phyloP scores from a whole-genome alignment of 768 basidiomycete genomes.

The Tylopilus rubrobrunneus region DNA sequence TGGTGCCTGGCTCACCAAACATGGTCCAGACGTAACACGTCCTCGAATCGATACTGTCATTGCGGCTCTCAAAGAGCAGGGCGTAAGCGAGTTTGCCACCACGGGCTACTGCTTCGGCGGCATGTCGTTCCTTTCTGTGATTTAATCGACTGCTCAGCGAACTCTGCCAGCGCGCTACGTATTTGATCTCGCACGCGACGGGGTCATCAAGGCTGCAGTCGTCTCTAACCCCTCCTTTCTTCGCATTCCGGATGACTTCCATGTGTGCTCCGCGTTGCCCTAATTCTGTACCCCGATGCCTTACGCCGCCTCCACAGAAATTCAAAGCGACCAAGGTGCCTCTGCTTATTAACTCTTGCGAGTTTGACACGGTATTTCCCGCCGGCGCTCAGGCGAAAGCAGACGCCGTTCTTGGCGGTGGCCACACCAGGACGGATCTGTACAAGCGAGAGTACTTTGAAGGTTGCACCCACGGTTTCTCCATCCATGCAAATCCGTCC shows the following conservation, averaged over 20 bases:
- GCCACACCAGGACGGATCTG: slow-evolving; percentile 32
- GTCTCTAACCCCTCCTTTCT: no score
- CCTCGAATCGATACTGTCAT: slow-evolving; percentile 38
- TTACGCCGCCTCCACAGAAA: not conserved
- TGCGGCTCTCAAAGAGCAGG: slow-evolving; percentile 51
- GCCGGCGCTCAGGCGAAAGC: slow-evolving; percentile 39
- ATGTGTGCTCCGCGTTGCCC: no score
- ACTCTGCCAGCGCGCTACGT: no score
- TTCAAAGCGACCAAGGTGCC: not conserved
- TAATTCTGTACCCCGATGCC: no score
- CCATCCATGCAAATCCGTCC: slow-evolving; percentile 46
- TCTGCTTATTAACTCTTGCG: slow-evolving; percentile 38
- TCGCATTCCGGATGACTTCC: no score
- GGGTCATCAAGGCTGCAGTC: no score
- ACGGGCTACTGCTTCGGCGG: slow-evolving; percentile 33
- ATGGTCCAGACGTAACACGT: slow-evolving; percentile 40
- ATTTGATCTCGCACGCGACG: no score
- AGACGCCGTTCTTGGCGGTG: slow-evolving; percentile 42
- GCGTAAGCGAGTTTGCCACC: slow-evolving; percentile 54
- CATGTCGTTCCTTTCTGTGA: no score
- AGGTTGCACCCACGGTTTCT: slow-evolving; percentile 53
- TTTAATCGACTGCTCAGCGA: no score
- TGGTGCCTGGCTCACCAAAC: slow-evolving; percentile 39
- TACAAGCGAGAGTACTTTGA: slow-evolving; percentile 48
- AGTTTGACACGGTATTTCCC: slow-evolving; percentile 48